phyloP scores from a whole-genome alignment of 78 protist species.

The Bigelowiella natans region DNA sequence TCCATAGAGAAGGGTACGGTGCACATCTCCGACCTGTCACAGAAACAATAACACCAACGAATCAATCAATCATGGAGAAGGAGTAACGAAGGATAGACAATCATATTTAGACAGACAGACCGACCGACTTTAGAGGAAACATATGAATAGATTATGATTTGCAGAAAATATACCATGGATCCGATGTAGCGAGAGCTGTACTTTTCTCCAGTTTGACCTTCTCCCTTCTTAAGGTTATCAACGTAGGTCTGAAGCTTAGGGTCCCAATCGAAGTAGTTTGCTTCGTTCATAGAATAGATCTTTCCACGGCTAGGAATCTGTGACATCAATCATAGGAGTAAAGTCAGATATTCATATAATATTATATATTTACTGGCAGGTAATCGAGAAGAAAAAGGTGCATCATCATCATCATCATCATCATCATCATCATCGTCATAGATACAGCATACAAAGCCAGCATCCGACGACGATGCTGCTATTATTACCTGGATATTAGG shows the following conservation, averaged over 20 bases:
- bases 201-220: neutral
- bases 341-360: neutral
- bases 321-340: neutral
- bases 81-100: no score
- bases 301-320: neutral
- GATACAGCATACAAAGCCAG: no score
- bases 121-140: no score
- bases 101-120: no score
- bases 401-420: no score
- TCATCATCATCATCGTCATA: no score
- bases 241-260: neutral
- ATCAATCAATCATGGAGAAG: no score
- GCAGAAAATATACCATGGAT: neutral
- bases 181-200: slow-evolving; percentile 1
- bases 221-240: neutral
- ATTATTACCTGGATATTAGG: slow-evolving; percentile 17
- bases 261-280: slow-evolving; percentile 35
- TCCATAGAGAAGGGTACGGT: slow-evolving; percentile 86
- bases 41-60: no score
- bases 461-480: no score
- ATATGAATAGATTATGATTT: no score
- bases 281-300: slow-evolving; percentile 87
- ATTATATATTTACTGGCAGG: no score
- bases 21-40: slow-evolving; percentile 87
- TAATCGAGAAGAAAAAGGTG: no score